phyloP scores from a whole-genome alignment of 495 filamentous ascomycete genomes.

The Aspergillus haitiensis region DNA sequence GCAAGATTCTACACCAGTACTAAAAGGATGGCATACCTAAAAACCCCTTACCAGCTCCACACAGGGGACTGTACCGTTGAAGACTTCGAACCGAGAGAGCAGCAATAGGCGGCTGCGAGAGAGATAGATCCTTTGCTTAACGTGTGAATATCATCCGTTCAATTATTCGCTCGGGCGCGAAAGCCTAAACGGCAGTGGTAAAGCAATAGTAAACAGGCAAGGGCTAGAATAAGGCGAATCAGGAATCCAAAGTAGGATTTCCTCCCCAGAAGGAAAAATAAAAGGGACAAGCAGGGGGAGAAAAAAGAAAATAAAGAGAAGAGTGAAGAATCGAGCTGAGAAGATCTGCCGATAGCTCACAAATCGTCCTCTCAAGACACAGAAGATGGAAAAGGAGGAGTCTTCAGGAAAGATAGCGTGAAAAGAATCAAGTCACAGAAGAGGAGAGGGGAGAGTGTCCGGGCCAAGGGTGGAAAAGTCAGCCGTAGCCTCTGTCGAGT shows the following conservation, averaged over 20 bases:
- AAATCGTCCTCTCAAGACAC: slow-evolving; percentile 8
- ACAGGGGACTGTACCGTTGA: neutral
- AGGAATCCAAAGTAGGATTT: slow-evolving; percentile 10
- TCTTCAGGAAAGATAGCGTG: neutral
- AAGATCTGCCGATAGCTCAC: slow-evolving; percentile 4
- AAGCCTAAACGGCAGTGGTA: neutral
- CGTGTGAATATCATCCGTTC: neutral
- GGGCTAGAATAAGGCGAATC: slow-evolving; percentile 5
- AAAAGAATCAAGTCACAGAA: slow-evolving; percentile 3
- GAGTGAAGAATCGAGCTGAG: slow-evolving; percentile 10
- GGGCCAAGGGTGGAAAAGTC: slow-evolving; percentile 18
- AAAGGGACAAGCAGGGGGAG: slow-evolving; percentile 13
- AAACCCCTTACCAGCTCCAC: neutral
- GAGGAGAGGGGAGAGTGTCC: slow-evolving; percentile 6
- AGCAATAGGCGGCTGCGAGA: neutral
- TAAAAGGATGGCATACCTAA: no score
- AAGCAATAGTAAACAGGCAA: neutral
- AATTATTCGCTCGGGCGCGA: neutral
- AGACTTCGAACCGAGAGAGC: neutral
- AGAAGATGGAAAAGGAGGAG: slow-evolving; percentile 9
- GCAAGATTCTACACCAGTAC: neutral
- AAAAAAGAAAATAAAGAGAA: slow-evolving; percentile 18
- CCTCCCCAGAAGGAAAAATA: neutral
- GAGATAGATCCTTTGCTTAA: neutral
- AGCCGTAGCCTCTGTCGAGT: slow-evolving; percentile 14